Evolutionary conservation across 2,329 filamentous ascomycete genomes (phyloP).

Genomic region (Beauveria caledonica): DNA sequence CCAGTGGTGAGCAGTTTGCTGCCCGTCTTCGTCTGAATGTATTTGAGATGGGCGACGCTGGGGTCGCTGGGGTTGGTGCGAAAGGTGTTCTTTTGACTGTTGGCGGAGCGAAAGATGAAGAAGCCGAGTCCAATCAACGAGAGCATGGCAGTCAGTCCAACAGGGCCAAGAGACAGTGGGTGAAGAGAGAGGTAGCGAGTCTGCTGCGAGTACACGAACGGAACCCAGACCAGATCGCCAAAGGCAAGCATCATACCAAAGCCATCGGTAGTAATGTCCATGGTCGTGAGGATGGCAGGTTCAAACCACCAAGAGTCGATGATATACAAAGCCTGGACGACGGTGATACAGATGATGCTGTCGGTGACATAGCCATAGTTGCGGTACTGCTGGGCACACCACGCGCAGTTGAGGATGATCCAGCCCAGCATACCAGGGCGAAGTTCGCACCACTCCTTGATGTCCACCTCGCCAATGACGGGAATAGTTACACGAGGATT

Average conservation of each 20-base stretch:
- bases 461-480: conserved; percentile 75
- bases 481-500: conserved; percentile 79
- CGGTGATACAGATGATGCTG: conserved; percentile 71
- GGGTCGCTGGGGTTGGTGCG: conserved; percentile 79
- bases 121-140: conserved; percentile 67
- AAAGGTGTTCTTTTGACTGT: conserved; percentile 93
- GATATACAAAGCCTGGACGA: conserved; percentile 74
- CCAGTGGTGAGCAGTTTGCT: conserved; percentile 75
- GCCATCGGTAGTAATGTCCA: conserved; percentile 87
- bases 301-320: conserved; percentile 85
- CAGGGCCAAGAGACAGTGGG: conserved; percentile 67
- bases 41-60: conserved; percentile 68
- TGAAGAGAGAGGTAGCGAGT: conserved; percentile 77
- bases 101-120: conserved; percentile 86
- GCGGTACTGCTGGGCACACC: conserved; percentile 80
- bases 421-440: conserved; percentile 88
- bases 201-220: conserved; percentile 80
- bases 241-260: conserved; percentile 95
- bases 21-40: conserved; percentile 75
- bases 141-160: conserved; percentile 56
- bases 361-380: conserved; percentile 77
- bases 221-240: conserved; percentile 87
- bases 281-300: conserved; percentile 80
- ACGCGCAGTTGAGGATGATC: conserved; percentile 77
- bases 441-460: conserved; percentile 84